Percentiles rank a stretch among this genome's conserved stretches.
These are phyloP conservation scores for Saxophila tyrrhenica DNA, from an alignment of 495 filamentous ascomycete genomes.

Conservation along the genomic window DNA sequence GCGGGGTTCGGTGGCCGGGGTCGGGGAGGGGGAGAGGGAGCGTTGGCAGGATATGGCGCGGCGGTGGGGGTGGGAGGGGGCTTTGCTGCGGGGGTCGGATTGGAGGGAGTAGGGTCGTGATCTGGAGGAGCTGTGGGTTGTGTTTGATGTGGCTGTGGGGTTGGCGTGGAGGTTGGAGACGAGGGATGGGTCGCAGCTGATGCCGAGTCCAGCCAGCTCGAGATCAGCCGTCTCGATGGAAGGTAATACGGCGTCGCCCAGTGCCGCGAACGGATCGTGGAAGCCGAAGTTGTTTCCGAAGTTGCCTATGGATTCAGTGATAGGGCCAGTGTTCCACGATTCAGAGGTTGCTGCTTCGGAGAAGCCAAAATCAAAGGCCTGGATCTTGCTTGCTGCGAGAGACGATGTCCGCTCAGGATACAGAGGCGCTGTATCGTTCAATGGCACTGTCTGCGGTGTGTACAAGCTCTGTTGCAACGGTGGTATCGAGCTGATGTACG, in stretches of 20 bases:
- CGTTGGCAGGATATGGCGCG: slow-evolving; percentile 6
- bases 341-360: not conserved
- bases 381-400: not conserved
- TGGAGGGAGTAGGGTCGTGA: not conserved
- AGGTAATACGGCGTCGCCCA: slow-evolving; percentile 4
- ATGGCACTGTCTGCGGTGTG: not conserved
- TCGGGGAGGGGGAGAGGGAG: slow-evolving; percentile 8
- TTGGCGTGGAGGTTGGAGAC: slow-evolving; percentile 3
- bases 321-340: not conserved
- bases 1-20: slow-evolving; percentile 10
- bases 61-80: slow-evolving; percentile 3
- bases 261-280: slow-evolving; percentile 2
- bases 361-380: slow-evolving; percentile 19
- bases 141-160: not conserved
- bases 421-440: slow-evolving; percentile 17
- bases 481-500: slow-evolving; percentile 6
- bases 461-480: slow-evolving; percentile 1
- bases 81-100: not conserved
- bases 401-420: slow-evolving; percentile 7
- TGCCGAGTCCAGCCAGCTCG: slow-evolving; percentile 11
- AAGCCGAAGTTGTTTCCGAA: not conserved
- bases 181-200: slow-evolving; percentile 15
- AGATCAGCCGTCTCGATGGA: slow-evolving; percentile 6
- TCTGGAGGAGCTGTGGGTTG: not conserved
- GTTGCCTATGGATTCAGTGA: not conserved